Evolutionary conservation across 495 filamentous ascomycete genomes (phyloP), one percentile per base, ranked within the genome.

Genomic region (Friedmanniomyces simplex): DNA sequence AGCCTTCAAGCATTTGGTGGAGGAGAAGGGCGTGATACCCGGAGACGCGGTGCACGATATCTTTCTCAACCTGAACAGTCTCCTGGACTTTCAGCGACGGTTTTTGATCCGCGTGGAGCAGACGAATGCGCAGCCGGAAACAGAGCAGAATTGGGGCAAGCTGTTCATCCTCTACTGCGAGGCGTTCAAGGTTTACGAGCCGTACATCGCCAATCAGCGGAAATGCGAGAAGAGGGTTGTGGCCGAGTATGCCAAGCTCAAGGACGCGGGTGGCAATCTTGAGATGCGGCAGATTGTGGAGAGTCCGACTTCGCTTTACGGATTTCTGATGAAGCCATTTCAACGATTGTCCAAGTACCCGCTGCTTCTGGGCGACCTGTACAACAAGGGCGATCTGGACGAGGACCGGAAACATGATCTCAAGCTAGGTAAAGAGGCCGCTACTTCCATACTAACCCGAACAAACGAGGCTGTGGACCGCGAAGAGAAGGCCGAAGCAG

Each of bases 61-160:
- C 62, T 98, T 98, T 73, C 76, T 96, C 56, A 98, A 98, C 71
- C 76, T 97, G 61, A 95, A 97, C 70, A 81, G 86, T 25, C 84
- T 98, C 28, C 76, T 98, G 3, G 94, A 98, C 69, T 96, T 95
- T 66, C 93, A 96, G 62, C 83, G 94, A 55, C 79, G 89, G 25
- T 98, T 98, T 66, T 73, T 97, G 50, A 97, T 98, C 68, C 81
- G 88, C 50, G 88, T 98, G 58, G 93, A 98, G 71, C 94, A 94
- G 47, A 91, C 89, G 52, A 96, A 97, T 65, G 86, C 86, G 16
- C 78, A 85, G 68, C 80, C 87, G 1, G 81, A 86, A 55, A 74
- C 82, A 25, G 74, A 79, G 59, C 93, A 98, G 68, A 85, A 94
- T 68, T 98, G 93, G 93, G 94, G 93, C 20, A 78, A 80, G 21